These are phyloP conservation scores for Trametes pubescens DNA, from an alignment of 1,284 basidiomycete species.

Conservation along the genomic window DNA sequence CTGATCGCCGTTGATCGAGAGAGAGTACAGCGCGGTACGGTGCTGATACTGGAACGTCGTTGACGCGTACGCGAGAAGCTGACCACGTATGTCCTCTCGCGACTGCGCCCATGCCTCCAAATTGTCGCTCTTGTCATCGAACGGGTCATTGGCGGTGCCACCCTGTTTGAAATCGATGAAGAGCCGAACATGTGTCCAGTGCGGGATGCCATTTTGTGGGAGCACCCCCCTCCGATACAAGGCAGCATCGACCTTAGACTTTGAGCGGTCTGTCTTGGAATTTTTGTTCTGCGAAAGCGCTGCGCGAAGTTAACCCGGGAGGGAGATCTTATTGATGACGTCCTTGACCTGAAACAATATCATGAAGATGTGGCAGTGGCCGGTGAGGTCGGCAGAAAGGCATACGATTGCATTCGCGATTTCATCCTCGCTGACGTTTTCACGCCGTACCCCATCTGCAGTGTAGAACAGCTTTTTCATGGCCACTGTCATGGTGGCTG, in stretches of 20 bases:
- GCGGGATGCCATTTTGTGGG: not conserved
- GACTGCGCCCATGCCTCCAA: not conserved
- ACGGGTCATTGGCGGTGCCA: slow-evolving; percentile 4
- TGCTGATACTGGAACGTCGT: slow-evolving; percentile 10
- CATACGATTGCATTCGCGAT: not conserved
- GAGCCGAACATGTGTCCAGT: not conserved
- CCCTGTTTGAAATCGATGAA: slow-evolving; percentile 19
- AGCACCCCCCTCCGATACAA: not conserved
- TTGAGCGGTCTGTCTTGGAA: not conserved
- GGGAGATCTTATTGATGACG: not conserved
- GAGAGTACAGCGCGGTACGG: slow-evolving; percentile 6
- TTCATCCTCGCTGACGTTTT: not conserved
- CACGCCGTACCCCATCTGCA: not conserved
- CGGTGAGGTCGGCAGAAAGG: not conserved
- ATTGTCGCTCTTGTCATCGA: not conserved
- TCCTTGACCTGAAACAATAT: not conserved
- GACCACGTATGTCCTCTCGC: not conserved
- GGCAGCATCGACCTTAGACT: not conserved
- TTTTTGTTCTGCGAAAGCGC: not conserved
- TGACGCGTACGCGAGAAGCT: slow-evolving; percentile 11
- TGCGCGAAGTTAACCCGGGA: not conserved
- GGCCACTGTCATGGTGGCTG: not conserved
- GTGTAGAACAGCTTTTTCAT: not conserved
- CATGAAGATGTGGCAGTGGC: not conserved
- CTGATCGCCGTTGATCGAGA: slow-evolving; percentile 9